phyloP scores from a whole-genome alignment of 2,329 filamentous ascomycete species.

The Paraphaeosphaeria minitans region DNA sequence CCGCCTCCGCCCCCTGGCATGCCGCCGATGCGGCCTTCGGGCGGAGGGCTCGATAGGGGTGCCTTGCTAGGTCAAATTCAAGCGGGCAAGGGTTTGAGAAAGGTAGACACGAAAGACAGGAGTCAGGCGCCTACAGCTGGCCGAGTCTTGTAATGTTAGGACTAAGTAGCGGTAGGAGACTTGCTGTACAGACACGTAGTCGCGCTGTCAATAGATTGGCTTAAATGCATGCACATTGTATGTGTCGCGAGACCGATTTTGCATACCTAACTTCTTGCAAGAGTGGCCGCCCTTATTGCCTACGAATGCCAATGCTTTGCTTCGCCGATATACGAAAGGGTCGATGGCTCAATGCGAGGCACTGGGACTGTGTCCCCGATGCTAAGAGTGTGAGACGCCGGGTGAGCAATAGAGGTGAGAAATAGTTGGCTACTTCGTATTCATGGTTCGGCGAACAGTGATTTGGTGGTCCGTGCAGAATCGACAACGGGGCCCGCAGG shows the following conservation, averaged over 20 bases:
- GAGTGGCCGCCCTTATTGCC: neutral
- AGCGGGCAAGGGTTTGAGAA: conserved; percentile 76
- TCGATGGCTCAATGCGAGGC: neutral
- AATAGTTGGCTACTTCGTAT: neutral
- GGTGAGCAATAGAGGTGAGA: neutral
- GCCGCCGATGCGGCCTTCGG: conserved; percentile 51
- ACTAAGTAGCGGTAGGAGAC: neutral
- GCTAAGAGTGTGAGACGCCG: neutral
- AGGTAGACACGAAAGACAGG: conserved; percentile 87
- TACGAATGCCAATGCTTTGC: neutral
- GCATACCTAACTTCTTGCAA: neutral
- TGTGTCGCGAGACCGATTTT: neutral
- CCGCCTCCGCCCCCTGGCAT: conserved; percentile 43
- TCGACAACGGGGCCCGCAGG: neutral
- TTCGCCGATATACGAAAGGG: neutral
- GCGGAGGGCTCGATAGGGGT: conserved; percentile 49
- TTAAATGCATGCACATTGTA: conserved; percentile 12
- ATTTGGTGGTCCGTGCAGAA: neutral
- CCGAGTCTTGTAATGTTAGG: conserved; percentile 61
- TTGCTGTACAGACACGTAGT: conserved; percentile 19
- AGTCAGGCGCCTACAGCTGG: conserved; percentile 75
- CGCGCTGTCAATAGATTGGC: conserved; percentile 26
- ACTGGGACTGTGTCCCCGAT: too few species aligned
- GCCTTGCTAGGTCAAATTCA: conserved; percentile 84
- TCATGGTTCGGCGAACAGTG: neutral